Percentiles rank a stretch among this genome's conserved stretches.
phyloP scores from a whole-genome alignment of 768 basidiomycete genomes.

The Xerocomus spinulosus region DNA sequence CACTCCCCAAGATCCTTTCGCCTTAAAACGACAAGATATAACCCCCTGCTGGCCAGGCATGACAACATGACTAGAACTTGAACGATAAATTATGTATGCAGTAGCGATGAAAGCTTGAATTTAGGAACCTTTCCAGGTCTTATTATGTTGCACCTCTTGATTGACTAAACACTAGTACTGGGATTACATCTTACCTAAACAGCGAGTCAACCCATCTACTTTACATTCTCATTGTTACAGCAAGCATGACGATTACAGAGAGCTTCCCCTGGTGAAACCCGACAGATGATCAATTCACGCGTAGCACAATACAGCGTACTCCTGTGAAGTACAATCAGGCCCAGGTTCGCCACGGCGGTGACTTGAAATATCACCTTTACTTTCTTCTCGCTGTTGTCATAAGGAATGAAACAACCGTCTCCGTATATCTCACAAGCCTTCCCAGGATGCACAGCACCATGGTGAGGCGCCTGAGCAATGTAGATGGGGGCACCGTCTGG shows the following conservation, averaged over 20 bases:
- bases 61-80: neutral
- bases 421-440: slow-evolving; percentile 49
- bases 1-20: neutral
- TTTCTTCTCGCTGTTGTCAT: slow-evolving; percentile 46
- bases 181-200: neutral
- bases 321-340: neutral
- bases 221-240: neutral
- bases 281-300: neutral
- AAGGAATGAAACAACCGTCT: slow-evolving; percentile 59
- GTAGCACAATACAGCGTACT: slow-evolving; percentile 7
- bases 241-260: neutral
- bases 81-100: neutral
- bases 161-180: neutral
- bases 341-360: neutral
- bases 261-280: neutral
- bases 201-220: neutral
- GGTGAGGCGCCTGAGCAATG: slow-evolving; percentile 54
- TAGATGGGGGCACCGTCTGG: slow-evolving; percentile 56
- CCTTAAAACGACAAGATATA: neutral
- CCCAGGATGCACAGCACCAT: slow-evolving; percentile 55
- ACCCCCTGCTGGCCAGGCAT: no score
- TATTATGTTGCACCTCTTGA: neutral
- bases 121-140: neutral
- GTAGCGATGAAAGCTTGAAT: neutral
- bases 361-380: slow-evolving; percentile 37